These are phyloP conservation scores for Trametes cingulata DNA, from an alignment of 768 basidiomycete species.

Conservation along the genomic window DNA sequence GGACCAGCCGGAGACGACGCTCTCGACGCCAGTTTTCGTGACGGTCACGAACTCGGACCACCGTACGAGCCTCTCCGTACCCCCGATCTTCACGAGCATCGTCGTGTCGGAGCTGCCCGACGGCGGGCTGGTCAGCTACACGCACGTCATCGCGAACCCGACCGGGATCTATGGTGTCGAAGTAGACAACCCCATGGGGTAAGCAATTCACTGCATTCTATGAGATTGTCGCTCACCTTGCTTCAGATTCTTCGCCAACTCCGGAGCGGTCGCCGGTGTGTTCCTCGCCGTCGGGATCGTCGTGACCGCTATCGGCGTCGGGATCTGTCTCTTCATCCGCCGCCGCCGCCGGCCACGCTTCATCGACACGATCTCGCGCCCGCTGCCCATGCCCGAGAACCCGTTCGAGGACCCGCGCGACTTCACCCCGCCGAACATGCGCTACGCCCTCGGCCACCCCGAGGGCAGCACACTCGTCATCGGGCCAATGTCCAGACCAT, in stretches of 20 bases:
- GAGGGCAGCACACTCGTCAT: constrained; percentile 13
- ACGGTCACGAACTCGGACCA: constrained; percentile 43
- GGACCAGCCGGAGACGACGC: constrained; percentile 44
- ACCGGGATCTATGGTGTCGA: constrained; percentile 34
- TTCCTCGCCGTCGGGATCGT: constrained; percentile 68
- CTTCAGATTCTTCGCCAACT: constrained; percentile 67
- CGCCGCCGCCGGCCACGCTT: constrained; percentile 37
- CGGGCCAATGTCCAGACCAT: background rate
- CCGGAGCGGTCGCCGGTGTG: constrained; percentile 69
- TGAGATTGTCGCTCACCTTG: background rate
- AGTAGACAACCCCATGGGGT: constrained; percentile 23
- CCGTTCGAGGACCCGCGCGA: constrained; percentile 40
- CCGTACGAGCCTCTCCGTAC: constrained; percentile 42
- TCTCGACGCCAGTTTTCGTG: constrained; percentile 43
- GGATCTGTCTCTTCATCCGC: constrained; percentile 41
- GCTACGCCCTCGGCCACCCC: constrained; percentile 15
- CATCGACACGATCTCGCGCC: constrained; percentile 25
- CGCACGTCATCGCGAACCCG: constrained; percentile 56
- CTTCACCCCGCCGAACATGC: constrained; percentile 24
- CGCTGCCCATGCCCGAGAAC: constrained; percentile 27
- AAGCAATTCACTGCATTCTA: background rate
- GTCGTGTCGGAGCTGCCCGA: constrained; percentile 48
- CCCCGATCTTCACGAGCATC: constrained; percentile 47
- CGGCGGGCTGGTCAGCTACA: constrained; percentile 48
- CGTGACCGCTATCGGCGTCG: constrained; percentile 46